Conservation (phyloP, 2,329 filamentous ascomycete species). For the Tolypocladium endophyticum region DNA sequence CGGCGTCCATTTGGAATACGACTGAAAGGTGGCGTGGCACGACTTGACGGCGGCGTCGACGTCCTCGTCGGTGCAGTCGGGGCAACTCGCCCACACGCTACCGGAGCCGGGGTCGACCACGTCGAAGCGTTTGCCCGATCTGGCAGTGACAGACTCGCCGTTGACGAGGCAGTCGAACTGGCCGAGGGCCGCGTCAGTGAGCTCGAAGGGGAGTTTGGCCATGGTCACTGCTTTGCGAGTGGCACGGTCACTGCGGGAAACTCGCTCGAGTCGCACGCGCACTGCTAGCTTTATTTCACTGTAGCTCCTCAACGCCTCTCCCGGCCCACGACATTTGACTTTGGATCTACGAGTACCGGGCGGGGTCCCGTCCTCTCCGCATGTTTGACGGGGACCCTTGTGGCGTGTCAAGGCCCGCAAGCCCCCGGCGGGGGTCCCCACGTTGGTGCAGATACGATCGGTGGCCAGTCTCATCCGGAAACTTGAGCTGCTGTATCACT, state of each 20-base stretch:
- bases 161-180: constrained; percentile 39
- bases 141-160: constrained; percentile 33
- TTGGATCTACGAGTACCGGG: background rate
- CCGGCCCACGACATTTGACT: background rate
- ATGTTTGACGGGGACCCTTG: background rate
- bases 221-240: background rate
- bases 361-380: background rate
- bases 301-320: background rate
- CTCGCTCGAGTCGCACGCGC: background rate
- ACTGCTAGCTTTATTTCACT: no score
- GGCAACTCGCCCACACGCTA: constrained; percentile 37
- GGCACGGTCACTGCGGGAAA: background rate
- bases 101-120: constrained; percentile 43
- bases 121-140: constrained; percentile 36
- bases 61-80: constrained; percentile 32
- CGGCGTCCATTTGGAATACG: constrained; percentile 25
- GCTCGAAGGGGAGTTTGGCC: constrained; percentile 24
- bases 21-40: constrained; percentile 23
- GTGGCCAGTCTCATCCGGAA: background rate
- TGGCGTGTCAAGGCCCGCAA: background rate
- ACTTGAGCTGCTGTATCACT: background rate
- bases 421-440: background rate
- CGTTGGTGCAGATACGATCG: background rate
- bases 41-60: constrained; percentile 26
- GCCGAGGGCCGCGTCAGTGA: constrained; percentile 35